Evolutionary conservation across 129 eudicot species (phyloP), one percentile per base, ranked within the genome.

Genomic region (Helichrysum umbraculigerum): DNA sequence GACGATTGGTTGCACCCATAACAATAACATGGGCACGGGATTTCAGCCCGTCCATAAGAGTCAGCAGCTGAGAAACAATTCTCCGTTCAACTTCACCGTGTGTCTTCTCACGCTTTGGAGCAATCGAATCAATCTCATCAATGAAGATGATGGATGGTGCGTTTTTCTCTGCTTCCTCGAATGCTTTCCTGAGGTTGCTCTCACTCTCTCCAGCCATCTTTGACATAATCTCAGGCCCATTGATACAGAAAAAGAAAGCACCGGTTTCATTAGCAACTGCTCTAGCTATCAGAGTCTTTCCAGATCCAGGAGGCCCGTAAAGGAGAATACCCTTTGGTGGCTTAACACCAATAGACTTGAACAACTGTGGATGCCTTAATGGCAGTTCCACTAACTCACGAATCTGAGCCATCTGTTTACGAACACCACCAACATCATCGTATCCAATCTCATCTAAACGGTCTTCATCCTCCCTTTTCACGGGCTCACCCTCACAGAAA

Each of bases 1-100:
- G 98, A 8, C 98, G 91, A 71, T 92, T 90, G 4, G 98, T 92
- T 39, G 98, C 98, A 73, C 98, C 98, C 75, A 92, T 92, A 9
- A 92, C 98, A 79, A 92, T 92, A 21, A 92, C 87, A 72, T 92
- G 96, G 25, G 98, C 96, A 47, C 98, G 94, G 2, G 98, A 82
- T 60, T 92, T 92, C 3, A 92, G 84, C 51, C 98, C 96, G 72
- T 92, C 98, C 98, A 92, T 90, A 7, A 92, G 84, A 3, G 98
- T 90, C 83, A 92, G 28, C 14, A 92, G 85, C 79, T 92, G 98
- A 17, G 98, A 92, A 69, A 92, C 98, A 72, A 92, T 92, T 60
- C 98, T 80, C 78, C 96, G 81, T 83, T 92, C 98, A 71, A 90
- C 98, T 76, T 92, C 98, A 15, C 96, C 98, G 22, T 92, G 78